Evolutionary conservation across 164 flowering plant genomes (phyloP).

Genomic region (Magnolia changhungtana): DNA sequence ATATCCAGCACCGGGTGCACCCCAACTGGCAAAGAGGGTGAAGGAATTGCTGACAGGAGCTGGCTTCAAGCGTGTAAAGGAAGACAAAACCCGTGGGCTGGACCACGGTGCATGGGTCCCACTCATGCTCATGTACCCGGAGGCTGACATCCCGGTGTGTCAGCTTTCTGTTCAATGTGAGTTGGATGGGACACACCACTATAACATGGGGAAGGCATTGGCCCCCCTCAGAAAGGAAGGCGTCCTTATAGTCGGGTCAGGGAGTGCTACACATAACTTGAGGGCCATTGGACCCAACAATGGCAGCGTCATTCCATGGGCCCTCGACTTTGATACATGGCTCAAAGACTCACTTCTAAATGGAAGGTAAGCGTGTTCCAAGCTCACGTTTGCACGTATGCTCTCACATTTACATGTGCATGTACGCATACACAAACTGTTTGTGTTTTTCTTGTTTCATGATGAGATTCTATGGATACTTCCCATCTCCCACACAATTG

Average conservation of each 20-base stretch:
- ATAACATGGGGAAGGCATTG: constrained; percentile 75
- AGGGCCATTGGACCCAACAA: constrained; percentile 19
- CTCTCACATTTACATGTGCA: not conserved
- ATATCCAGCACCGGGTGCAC: constrained; percentile 87
- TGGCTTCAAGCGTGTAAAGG: constrained; percentile 47
- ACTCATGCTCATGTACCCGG: constrained; percentile 83
- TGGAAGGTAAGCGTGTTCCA: constrained; percentile 48
- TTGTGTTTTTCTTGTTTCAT: no score
- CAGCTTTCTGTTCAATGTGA: constrained; percentile 68
- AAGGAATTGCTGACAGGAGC: constrained; percentile 47
- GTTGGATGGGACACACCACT: constrained; percentile 60
- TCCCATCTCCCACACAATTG: no score
- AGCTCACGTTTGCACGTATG: not conserved
- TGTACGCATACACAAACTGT: no score
- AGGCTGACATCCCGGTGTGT: constrained; percentile 75
- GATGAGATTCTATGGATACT: no score
- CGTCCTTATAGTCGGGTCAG: constrained; percentile 79
- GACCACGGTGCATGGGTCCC: constrained; percentile 97
- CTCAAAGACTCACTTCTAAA: constrained; percentile 59
- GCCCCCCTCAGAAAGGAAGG: constrained; percentile 79
- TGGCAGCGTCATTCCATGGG: constrained; percentile 51
- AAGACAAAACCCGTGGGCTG: constrained; percentile 71
- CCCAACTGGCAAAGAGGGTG: constrained; percentile 56
- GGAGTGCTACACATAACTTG: constrained; percentile 75
- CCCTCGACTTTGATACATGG: constrained; percentile 70